These are phyloP conservation scores for Arctostaphylos glauca DNA, from an alignment of 148 eudicot species.

Conservation along the genomic window DNA sequence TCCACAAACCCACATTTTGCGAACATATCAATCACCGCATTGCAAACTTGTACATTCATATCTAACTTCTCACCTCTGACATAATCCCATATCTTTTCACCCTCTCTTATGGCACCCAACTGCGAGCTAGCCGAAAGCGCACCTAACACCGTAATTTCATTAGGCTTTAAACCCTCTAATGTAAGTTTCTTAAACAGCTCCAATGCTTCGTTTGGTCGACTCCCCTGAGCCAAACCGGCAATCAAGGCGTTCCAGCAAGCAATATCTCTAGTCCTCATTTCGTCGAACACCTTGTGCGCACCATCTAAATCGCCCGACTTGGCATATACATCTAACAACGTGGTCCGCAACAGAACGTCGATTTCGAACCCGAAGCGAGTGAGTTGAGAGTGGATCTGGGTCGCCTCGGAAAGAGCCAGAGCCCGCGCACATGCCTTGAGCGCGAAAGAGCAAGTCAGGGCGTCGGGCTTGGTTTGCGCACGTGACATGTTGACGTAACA, in stretches of 20 bases:
- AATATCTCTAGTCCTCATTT: slow-evolving; percentile 61
- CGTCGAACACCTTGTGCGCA: slow-evolving; percentile 62
- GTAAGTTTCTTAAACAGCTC: slow-evolving; percentile 41
- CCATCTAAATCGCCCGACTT: slow-evolving; percentile 54
- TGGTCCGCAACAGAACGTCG: slow-evolving; percentile 61
- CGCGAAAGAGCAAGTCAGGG: slow-evolving; percentile 75
- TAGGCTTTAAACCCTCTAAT: slow-evolving; percentile 36
- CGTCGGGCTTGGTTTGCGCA: slow-evolving; percentile 52
- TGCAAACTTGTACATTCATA: slow-evolving; percentile 55
- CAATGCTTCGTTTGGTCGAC: slow-evolving; percentile 51
- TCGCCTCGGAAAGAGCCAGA: slow-evolving; percentile 41
- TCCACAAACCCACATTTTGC: slow-evolving; percentile 76
- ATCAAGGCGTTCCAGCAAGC: slow-evolving; percentile 80
- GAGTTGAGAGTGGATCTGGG: slow-evolving; percentile 52
- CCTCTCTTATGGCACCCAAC: slow-evolving; percentile 61
- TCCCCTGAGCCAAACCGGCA: slow-evolving; percentile 72
- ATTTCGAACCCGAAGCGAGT: slow-evolving; percentile 42
- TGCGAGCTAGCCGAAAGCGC: slow-evolving; percentile 79
- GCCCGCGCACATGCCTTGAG: slow-evolving; percentile 80
- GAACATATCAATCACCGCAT: slow-evolving; percentile 77
- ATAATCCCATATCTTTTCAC: slow-evolving; percentile 48
- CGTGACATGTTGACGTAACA: slow-evolving; percentile 43
- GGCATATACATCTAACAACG: slow-evolving; percentile 63
- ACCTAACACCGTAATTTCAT: slow-evolving; percentile 69
- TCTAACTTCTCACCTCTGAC: slow-evolving; percentile 37